Conservation (phyloP, 2,329 filamentous ascomycete genomes). For the Cladosporium sp. region DNA sequence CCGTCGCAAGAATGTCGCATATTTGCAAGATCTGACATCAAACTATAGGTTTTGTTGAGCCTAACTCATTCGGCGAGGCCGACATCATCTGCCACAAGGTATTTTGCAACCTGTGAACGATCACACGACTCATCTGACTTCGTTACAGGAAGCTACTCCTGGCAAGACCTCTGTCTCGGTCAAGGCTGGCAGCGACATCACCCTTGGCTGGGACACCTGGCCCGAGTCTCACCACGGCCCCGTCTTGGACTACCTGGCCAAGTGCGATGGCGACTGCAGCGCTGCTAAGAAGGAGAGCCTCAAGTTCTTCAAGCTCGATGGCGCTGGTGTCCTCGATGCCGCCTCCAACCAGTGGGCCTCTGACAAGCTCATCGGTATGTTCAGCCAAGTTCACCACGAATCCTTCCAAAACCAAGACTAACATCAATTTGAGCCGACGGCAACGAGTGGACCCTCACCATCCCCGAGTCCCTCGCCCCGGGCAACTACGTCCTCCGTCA, state of each 20-base stretch:
- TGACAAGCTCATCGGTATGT: slow-evolving; percentile 47
- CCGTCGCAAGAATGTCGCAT: background rate
- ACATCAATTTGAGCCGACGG: slow-evolving; percentile 18
- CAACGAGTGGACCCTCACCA: slow-evolving; percentile 43
- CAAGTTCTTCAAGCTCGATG: slow-evolving; percentile 65
- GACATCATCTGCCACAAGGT: slow-evolving; percentile 50
- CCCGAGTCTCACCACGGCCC: slow-evolving; percentile 65
- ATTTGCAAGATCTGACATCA: background rate
- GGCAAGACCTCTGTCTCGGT: slow-evolving; percentile 56
- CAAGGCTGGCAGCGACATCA: slow-evolving; percentile 51
- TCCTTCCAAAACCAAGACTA: background rate
- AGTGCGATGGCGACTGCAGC: slow-evolving; percentile 57
- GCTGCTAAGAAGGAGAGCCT: slow-evolving; percentile 54
- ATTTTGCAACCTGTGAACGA: background rate
- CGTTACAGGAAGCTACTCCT: slow-evolving; percentile 44
- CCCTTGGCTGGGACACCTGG: slow-evolving; percentile 49
- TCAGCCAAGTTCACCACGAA: background rate
- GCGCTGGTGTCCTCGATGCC: slow-evolving; percentile 53
- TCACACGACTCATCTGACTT: background rate
- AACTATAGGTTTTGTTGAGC: slow-evolving; percentile 29
- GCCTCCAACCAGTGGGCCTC: slow-evolving; percentile 53
- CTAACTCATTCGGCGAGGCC: slow-evolving; percentile 24
- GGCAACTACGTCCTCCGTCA: slow-evolving; percentile 62
- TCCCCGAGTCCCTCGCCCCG: slow-evolving; percentile 54
- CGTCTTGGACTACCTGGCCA: slow-evolving; percentile 64